Base-by-base conservation (phyloP, 345 rosid species). In the Noccaea caerulescens region DNA sequence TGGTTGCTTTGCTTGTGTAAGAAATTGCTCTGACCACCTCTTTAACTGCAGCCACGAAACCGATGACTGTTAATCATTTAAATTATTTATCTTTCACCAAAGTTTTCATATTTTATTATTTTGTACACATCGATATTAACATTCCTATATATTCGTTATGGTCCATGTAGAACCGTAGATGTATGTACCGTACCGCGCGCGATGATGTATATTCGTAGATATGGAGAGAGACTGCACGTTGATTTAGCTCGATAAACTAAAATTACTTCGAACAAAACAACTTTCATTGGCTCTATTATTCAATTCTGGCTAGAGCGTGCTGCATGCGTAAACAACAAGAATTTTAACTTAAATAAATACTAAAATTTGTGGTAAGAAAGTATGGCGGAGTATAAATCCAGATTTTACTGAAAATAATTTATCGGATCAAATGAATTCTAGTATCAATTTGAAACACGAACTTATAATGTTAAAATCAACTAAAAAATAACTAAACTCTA, bases 21-120 rank as follows among this genome's bases (percentile, higher is more conserved):
- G 38, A 63, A 63, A 9, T 8, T 47, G 54, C 46, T 69, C 79
- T 76, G 79, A 69, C 71, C 71, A 64, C 62, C 76, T 70, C 80
- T 76, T 70, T 69, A 51, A 63, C 80, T 70, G 72, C 67, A 69
- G 57, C 75, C 71, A 70, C 66, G 61, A 70, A 59, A 69, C 58
- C 70, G 53, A 63, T 69, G 59, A 69, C 79, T 39, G 62, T 69
- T 67, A 14, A 14, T 43, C 39, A 6, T 18, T 13, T 60, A 27
- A 27, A 27, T 27, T 27, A 27, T 36, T 14, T 30, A n/a, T 70
- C 38, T 27, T 37, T 37, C 45, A 18, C 20, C 46, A 57, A 27
- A 2, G 30, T 27, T 27, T 27, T 27, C 30, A 27, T 53, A 23
- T 6, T 56, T 33, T 13, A 1, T 6, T 30, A 32, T 56, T 65